Base-by-base conservation (phyloP, 2,329 filamentous ascomycete species). In the Emergomyces pasteurianus region DNA sequence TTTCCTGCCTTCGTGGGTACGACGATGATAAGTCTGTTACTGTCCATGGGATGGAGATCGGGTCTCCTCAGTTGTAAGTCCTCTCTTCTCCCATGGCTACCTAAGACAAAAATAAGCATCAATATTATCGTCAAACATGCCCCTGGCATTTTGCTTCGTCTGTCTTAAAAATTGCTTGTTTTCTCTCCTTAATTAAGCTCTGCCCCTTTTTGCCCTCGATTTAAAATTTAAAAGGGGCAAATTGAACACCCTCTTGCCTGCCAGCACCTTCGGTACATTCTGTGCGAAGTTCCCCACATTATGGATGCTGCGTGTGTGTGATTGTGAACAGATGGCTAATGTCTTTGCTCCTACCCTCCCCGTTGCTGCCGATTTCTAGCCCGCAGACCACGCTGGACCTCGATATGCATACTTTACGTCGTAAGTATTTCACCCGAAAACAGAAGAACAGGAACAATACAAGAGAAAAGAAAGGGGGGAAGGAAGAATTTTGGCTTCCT, bases 301-400 rank as follows among this genome's bases (percentile, higher is more conserved):
- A 26, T 12, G 4, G 2, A 26, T 46, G 10, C 23, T 23, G n/a
- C 34, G 1, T 40, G 18, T 21, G 28, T 12, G 1, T 34, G 38
- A 9, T 23, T 21, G 14, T 31, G 40, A n/a, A 23, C 34, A 54
- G 52, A 40, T n/a, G 5, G 31, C 52, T 54, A 54, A 54, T n/a
- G 2, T 12, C 6, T n/a, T 26, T n/a, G 5, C n/a, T 5, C 43
- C n/a, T n/a, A n/a, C 8, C 3, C 3, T 12, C 9, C 14, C 14
- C 9, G 12, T 47, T 47, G 43, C n/a, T 23, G 21, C 8, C 18
- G 2, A 46, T 23, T 40, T 54, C 5, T 18, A 57, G 61, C 38
- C 58, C 61, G 3, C 49, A 58, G 16, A 62, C 61, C 36, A 60
- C 58, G 1, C 38, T 57, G 23, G 31, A 62, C 50, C 49, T 62